Base-by-base conservation (phyloP, 306 rosid species). In the Biancaea sappan region DNA sequence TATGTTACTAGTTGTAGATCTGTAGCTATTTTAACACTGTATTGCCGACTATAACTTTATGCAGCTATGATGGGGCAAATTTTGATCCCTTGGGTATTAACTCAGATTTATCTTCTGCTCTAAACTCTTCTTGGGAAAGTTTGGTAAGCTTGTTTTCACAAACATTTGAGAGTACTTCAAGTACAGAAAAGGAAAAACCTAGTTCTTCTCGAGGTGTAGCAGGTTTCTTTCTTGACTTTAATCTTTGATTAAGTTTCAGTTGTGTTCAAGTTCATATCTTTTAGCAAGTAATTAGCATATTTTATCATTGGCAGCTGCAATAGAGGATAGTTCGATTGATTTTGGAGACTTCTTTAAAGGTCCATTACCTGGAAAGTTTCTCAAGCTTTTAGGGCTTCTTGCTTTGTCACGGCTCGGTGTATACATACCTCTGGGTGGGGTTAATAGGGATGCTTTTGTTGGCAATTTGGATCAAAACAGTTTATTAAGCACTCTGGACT, bases 331-430 rank as follows among this genome's bases (percentile, higher is more conserved):
- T 82, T 91, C 96, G 71, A 91, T 91, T 72, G 98, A 94, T 81
- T 85, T 94, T 70, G 97, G 98, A 11, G 98, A 94, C 78, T 94
- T 94, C 86, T 94, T 94, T 78, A 89, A 89, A 78, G 97, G 97
- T 48, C 96, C 98, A 61, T 71, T 94, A 56, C 97, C 98, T 2
- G 96, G 98, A 76, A 94, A 94, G 80, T 94, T 94, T 80, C 94
- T 94, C 34, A 84, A 81, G 85, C 97, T 94, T 54, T 86, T 94
- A 86, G 98, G 90, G 34, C 86, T 82, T 75, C 87, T 94, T 56
- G 98, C 91, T 6, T 73, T 94, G 74, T 94, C 98, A 8, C 81
- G 98, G 77, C 96, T 91, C 10, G 97, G 98, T 54, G 89, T 91
- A 54, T 94, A 94, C 66, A 48, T 94, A 81, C 98, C 98, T 77